Evolutionary conservation across 148 eudicot genomes (phyloP).

Genomic region (Hydrangea macrophylla): DNA sequence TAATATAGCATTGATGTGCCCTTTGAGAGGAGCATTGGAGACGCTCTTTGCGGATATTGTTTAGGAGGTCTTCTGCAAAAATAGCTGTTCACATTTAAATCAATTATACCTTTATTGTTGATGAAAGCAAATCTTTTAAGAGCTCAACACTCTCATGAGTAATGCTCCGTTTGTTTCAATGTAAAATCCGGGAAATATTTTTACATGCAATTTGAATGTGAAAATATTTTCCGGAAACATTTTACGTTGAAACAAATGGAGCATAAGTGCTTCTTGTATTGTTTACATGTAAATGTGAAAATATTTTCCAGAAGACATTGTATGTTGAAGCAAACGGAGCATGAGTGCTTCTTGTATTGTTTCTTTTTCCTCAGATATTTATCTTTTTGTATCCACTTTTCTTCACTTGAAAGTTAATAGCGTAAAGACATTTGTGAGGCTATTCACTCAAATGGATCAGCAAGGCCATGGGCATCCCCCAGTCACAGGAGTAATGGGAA

Average conservation of each 20-base stretch:
- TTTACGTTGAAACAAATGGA: too few relatives aligned
- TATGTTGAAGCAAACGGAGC: not conserved
- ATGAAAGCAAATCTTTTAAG: too few relatives aligned
- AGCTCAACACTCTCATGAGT: too few relatives aligned
- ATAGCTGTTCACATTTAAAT: too few relatives aligned
- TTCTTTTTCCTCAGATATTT: not conserved
- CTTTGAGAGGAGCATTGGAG: too few relatives aligned
- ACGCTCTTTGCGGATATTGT: too few relatives aligned
- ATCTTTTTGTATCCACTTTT: not conserved
- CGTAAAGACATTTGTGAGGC: not conserved
- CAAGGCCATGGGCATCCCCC: slow-evolving; percentile 45
- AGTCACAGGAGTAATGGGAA: slow-evolving; percentile 27
- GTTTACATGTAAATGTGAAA: not conserved
- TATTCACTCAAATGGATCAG: slow-evolving; percentile 33
- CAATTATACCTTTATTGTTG: too few relatives aligned
- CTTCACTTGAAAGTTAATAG: not conserved
- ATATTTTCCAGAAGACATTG: not conserved
- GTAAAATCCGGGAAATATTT: too few relatives aligned
- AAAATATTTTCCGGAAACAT: too few relatives aligned
- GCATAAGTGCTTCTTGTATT: not conserved
- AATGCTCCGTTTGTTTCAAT: too few relatives aligned
- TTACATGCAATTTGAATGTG: not conserved
- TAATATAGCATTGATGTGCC: too few relatives aligned
- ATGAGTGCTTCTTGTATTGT: not conserved
- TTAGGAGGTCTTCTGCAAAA: not conserved